Conservation (phyloP, 768 basidiomycete species). For the Pulveroboletus sp. region DNA sequence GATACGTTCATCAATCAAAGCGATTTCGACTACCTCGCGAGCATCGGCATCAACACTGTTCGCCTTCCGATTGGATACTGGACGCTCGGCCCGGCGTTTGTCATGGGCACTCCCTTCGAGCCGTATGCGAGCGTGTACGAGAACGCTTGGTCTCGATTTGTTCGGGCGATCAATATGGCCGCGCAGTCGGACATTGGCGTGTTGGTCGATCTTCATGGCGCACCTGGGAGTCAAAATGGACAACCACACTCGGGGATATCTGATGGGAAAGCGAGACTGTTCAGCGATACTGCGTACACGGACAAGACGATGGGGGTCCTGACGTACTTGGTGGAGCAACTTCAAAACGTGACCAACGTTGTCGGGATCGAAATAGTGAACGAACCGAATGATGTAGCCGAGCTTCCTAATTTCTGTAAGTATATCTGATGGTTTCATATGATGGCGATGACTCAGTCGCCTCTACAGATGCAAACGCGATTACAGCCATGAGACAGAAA, state of each 20-base stretch:
- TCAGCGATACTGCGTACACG: slow-evolving; percentile 33
- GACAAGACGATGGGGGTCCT: slow-evolving; percentile 40
- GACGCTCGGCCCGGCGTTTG: slow-evolving; percentile 27
- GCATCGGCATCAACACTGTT: slow-evolving; percentile 58
- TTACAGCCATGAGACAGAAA: slow-evolving; percentile 19
- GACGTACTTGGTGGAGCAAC: slow-evolving; percentile 33
- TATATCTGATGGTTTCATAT: too few relatives aligned
- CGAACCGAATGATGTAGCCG: slow-evolving; percentile 48
- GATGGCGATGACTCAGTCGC: background rate
- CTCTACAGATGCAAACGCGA: slow-evolving; percentile 17
- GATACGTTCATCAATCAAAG: slow-evolving; percentile 63
- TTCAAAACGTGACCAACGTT: slow-evolving; percentile 46
- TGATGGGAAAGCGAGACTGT: slow-evolving; percentile 39
- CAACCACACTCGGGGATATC: slow-evolving; percentile 34
- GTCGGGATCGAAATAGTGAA: slow-evolving; percentile 61
- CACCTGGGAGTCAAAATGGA: slow-evolving; percentile 48
- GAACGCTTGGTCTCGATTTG: slow-evolving; percentile 37
- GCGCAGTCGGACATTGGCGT: slow-evolving; percentile 43
- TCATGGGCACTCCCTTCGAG: slow-evolving; percentile 39
- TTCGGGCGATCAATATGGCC: slow-evolving; percentile 43
- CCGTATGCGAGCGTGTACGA: slow-evolving; percentile 40
- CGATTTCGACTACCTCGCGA: slow-evolving; percentile 63
- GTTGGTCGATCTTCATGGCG: slow-evolving; percentile 53
- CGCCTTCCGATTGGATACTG: slow-evolving; percentile 63
- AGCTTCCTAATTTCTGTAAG: slow-evolving; percentile 41